Evolutionary conservation across 2,329 filamentous ascomycete species (phyloP), one percentile per base, ranked within the genome.

Genomic region (Nigrospora oryzae): DNA sequence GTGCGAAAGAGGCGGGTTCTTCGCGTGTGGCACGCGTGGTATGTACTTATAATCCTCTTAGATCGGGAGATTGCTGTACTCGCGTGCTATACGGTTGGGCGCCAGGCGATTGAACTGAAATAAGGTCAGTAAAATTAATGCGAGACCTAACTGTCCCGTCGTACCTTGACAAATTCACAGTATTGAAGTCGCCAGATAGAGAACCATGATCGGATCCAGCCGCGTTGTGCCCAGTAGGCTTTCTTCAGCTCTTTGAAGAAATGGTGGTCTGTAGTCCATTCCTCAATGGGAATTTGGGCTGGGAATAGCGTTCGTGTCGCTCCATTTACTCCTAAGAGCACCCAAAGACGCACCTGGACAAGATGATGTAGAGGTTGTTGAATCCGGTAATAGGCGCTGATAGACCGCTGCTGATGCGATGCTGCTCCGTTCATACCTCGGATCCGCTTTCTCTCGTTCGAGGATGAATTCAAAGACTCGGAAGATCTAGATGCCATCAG

Each of bases 81-180:
- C 19, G 19, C 37, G 37, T 13, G 16, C 37, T 28, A 39, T 39
- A 11, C 13, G 37, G 2, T 28, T 12, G 3, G 31, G 19, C 1
- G 37, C 15, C 13, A 39, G 7, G 7, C 37, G 37, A 4, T 39
- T 19, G 31, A 39, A 39, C 37, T 39, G 11, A 3, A 10, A 11
- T n/a, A 14, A 5, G 19, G 28, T 39, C 28, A 28, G 14, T 11
- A n/a, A 11, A n/a, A 16, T 13, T 36, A n/a, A n/a, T n/a, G n/a
- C 17, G n/a, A 11, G 14, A 15, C 11, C 17, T 5, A 15, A n/a
- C 5, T 15, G n/a, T 36, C 11, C 34, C 7, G 17, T 5, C n/a
- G 4, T 38, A 43, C 42, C 42, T 38, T 43, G 19, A 43, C 42
- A 31, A 43, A 33, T 17, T 43, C 42, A 11, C 42, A 43, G 35